Conservation (phyloP, 495 filamentous ascomycete species). For the Penicillium nucicola region DNA sequence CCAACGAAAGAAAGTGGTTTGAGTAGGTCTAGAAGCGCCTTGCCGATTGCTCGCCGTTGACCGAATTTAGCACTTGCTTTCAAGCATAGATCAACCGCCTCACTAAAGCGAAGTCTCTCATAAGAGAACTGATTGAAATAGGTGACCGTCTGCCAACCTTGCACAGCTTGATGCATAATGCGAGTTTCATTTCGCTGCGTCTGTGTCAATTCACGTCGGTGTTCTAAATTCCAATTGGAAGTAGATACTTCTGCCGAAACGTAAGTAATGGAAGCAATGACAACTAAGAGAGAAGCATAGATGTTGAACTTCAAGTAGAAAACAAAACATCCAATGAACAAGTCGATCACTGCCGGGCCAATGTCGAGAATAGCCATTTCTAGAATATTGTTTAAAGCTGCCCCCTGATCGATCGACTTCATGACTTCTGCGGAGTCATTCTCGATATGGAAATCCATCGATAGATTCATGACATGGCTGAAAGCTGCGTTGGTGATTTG, state of each 20-base stretch:
- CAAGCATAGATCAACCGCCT: slow-evolving; percentile 8
- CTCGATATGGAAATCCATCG: slow-evolving; percentile 9
- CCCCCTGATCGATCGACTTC: slow-evolving; percentile 18
- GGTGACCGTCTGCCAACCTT: slow-evolving; percentile 61
- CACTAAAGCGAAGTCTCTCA: slow-evolving; percentile 53
- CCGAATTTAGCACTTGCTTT: neutral
- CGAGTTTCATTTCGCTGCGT: slow-evolving; percentile 8
- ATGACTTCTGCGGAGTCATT: slow-evolving; percentile 15
- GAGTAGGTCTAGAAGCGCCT: neutral
- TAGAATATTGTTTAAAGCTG: slow-evolving; percentile 9
- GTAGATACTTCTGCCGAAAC: slow-evolving; percentile 8
- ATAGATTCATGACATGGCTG: slow-evolving; percentile 16
- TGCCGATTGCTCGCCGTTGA: neutral
- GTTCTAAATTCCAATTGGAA: slow-evolving; percentile 9
- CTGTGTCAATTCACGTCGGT: slow-evolving; percentile 2
- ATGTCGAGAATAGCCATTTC: slow-evolving; percentile 12
- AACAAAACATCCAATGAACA: slow-evolving; percentile 7
- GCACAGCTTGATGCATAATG: slow-evolving; percentile 15
- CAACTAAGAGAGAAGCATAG: slow-evolving; percentile 6
- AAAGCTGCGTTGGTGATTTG: slow-evolving; percentile 21
- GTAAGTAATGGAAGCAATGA: slow-evolving; percentile 4
- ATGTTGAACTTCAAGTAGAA: slow-evolving; percentile 12
- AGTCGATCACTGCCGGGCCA: neutral
- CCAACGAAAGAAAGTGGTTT: slow-evolving; percentile 3
- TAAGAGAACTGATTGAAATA: slow-evolving; percentile 70